Evolutionary conservation across 1,284 basidiomycete genomes (phyloP), one percentile per base, ranked within the genome.

Genomic region (Melampsora occidentalis): DNA sequence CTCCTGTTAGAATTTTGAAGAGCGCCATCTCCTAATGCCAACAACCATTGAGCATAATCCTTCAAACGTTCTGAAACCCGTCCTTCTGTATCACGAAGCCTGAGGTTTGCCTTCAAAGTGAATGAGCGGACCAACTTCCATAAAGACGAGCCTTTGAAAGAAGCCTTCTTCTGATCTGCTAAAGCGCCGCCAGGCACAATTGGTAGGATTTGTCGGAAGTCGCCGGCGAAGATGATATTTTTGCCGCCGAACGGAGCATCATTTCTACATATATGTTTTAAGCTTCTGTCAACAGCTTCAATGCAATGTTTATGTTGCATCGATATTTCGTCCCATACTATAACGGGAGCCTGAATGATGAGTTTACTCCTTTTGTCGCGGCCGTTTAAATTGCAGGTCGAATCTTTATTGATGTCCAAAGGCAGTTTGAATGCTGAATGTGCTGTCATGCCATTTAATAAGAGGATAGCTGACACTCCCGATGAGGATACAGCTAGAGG

Each of bases 311-410:
- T 28, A 28, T 69, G 46, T 31, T 51, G 48, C 67, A 69, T 69
- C 0, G 28, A 28, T 7, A 69, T 69, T n/a, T 69, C 67, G 46
- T 68, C 65, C 65, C 65, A 68, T 5, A 68, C 49, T 10, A 69
- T 69, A 9, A 66, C 10, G 5, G n/a, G 12, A 25, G 59, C 28
- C 16, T 28, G 28, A 1, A 35, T 5, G n/a, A 69, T 14, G 14
- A 20, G 2, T 16, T 69, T 48, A 6, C 28, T 33, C 2, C 16
- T 16, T 14, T 57, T 49, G 35, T 35, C 51, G 0, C 10, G 14
- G 5, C 7, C 28, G 10, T 33, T 28, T 53, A 49, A 42, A 9
- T 57, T 57, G 7, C 67, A 69, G 6, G 35, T 25, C 0, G 49
- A 53, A 7, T 53, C 28, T 14, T 12, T 2, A 4, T 33, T 25